Conservation (phyloP, 2,329 filamentous ascomycete species). For the Mycocentrospora acerina region DNA sequence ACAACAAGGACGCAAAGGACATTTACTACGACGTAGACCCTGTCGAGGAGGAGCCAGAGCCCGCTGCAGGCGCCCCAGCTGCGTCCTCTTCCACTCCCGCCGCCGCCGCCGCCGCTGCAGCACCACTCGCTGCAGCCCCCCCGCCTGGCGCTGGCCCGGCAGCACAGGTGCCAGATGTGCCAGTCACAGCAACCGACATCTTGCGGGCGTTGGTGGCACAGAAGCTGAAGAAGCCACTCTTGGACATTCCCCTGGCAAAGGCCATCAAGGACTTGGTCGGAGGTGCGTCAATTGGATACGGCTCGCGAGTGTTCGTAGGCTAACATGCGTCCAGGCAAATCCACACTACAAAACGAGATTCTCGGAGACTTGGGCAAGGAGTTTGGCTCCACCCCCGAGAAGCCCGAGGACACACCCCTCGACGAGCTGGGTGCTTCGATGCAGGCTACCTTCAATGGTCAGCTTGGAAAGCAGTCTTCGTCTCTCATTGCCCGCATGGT, state of each 20-base stretch:
- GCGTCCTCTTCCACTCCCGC: slow-evolving; percentile 51
- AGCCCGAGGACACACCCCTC: slow-evolving; percentile 94
- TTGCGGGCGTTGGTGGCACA: slow-evolving; percentile 88
- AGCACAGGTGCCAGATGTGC: slow-evolving; percentile 80
- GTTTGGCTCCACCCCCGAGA: slow-evolving; percentile 96
- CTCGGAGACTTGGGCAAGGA: slow-evolving; percentile 97
- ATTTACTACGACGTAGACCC: slow-evolving; percentile 99
- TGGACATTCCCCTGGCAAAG: slow-evolving; percentile 89
- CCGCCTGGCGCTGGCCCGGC: slow-evolving; percentile 78
- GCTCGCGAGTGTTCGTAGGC: slow-evolving; percentile 3
- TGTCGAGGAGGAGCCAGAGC: slow-evolving; percentile 71
- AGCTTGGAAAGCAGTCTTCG: slow-evolving; percentile 93
- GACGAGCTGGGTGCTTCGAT: slow-evolving; percentile 94
- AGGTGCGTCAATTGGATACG: slow-evolving; percentile 61
- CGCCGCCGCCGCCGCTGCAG: slow-evolving; percentile 54
- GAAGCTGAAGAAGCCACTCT: slow-evolving; percentile 92
- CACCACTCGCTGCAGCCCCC: slow-evolving; percentile 56
- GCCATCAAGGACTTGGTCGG: slow-evolving; percentile 98
- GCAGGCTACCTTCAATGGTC: slow-evolving; percentile 98
- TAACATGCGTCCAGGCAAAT: slow-evolving; percentile 69
- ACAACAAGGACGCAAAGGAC: slow-evolving; percentile 98
- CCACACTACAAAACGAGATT: slow-evolving; percentile 97
- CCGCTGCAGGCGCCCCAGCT: slow-evolving; percentile 51
- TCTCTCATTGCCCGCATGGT: slow-evolving; percentile 92
- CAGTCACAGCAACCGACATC: slow-evolving; percentile 86